A percentile compares a stretch with the other conserved stretches of the same genome.
Conservation (phyloP, 805 yeast genomes). For the Metschnikowia drakensbergensis region DNA sequence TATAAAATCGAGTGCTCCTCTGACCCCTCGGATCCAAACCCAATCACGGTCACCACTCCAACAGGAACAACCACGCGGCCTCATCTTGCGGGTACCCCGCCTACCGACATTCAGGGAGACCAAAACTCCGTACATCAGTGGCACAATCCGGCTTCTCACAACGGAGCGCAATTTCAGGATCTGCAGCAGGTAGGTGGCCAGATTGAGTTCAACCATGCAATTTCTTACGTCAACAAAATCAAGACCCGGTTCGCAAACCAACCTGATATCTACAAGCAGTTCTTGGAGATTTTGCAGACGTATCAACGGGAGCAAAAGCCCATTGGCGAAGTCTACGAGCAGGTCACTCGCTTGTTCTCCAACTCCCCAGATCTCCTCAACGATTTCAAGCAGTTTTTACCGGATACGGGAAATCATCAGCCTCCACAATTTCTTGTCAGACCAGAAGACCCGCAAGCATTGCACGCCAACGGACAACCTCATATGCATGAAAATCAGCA, state of each 20-base stretch:
- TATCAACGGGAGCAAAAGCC: conserved; percentile 96
- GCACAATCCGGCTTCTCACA: conserved; percentile 1
- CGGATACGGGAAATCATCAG: conserved; percentile 61
- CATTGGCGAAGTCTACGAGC: conserved; percentile 90
- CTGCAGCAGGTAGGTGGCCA: conserved; percentile 48
- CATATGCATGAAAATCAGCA: conserved; percentile 14
- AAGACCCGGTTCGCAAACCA: conserved; percentile 89
- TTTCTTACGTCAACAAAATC: conserved; percentile 91
- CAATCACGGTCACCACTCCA: conserved; percentile 93
- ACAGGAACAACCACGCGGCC: conserved; percentile 74
- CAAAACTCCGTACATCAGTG: conserved; percentile 9
- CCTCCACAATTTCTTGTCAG: conserved; percentile 21
- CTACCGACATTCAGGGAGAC: neutral
- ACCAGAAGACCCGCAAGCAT: conserved; percentile 19
- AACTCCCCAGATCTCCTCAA: conserved; percentile 93
- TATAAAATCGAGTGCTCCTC: conserved; percentile 86
- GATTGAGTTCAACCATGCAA: conserved; percentile 95
- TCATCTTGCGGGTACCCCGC: conserved; percentile 34
- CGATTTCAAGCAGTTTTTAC: conserved; percentile 92
- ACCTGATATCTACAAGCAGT: conserved; percentile 93
- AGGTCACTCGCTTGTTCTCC: conserved; percentile 82
- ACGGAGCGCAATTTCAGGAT: conserved; percentile 10
- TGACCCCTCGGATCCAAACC: conserved; percentile 86
- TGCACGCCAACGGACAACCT: conserved; percentile 17
- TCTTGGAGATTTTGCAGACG: conserved; percentile 90